phyloP scores from a whole-genome alignment of 352 stramenopile species.

The Hyaloperonospora arabidopsidis region DNA sequence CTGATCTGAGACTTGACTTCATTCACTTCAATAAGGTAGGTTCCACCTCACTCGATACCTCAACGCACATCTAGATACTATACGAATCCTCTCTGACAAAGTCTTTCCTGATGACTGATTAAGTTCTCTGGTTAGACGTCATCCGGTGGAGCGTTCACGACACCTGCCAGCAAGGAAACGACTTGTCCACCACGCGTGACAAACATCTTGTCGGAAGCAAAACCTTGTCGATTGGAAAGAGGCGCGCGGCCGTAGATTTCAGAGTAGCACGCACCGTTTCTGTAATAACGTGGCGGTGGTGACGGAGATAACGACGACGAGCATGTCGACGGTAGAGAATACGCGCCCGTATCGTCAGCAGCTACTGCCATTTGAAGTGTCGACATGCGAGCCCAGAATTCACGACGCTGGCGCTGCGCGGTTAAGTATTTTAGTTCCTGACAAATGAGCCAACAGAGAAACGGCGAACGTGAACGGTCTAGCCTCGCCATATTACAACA shows the following conservation, averaged over 20 bases:
- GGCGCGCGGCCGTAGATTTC: slow-evolving; percentile 17
- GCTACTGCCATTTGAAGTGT: slow-evolving; percentile 26
- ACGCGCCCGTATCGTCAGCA: slow-evolving; percentile 26
- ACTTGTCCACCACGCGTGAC: slow-evolving; percentile 74
- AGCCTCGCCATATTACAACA: not conserved
- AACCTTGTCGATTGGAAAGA: slow-evolving; percentile 17
- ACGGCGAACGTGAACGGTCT: slow-evolving; percentile 5
- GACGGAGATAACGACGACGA: slow-evolving; percentile 28
- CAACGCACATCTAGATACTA: too few species aligned
- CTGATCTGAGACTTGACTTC: too few species aligned
- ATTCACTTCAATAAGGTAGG: too few species aligned
- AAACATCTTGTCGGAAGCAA: slow-evolving; percentile 57
- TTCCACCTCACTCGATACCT: too few species aligned
- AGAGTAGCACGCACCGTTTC: slow-evolving; percentile 15
- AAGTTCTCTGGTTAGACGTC: too few species aligned
- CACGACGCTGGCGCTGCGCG: slow-evolving; percentile 67
- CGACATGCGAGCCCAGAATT: slow-evolving; percentile 55
- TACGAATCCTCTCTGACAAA: too few species aligned
- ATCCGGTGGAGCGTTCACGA: slow-evolving; percentile 70
- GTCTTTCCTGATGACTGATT: too few species aligned
- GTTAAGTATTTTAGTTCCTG: slow-evolving; percentile 78
- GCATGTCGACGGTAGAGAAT: slow-evolving; percentile 28
- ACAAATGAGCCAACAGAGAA: not conserved
- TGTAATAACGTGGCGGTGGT: slow-evolving; percentile 13
- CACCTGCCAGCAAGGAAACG: slow-evolving; percentile 77